phyloP scores from a whole-genome alignment of 2,329 filamentous ascomycete genomes.

The Alternaria atra region DNA sequence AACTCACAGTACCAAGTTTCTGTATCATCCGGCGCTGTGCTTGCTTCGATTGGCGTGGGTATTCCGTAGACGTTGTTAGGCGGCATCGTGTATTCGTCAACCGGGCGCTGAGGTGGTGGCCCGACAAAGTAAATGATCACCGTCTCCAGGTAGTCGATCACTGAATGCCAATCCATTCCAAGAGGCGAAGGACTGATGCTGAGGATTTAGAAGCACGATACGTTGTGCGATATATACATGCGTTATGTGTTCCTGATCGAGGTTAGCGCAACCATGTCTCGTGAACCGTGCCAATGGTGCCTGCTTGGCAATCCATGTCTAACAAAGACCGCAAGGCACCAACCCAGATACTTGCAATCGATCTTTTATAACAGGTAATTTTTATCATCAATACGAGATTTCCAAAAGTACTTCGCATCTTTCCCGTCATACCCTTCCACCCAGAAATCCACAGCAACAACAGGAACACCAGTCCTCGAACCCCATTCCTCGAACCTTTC shows the following conservation, averaged over 20 bases:
- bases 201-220: rapidly evolving
- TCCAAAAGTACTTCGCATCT: neutral
- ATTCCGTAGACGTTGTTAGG: neutral
- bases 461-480: neutral
- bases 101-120: neutral
- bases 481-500: neutral
- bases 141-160: neutral
- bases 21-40: neutral
- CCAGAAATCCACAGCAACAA: neutral
- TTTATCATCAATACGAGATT: neutral
- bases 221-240: neutral
- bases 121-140: neutral
- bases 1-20: slow-evolving; percentile 1
- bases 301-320: neutral
- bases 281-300: neutral
- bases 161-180: neutral
- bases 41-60: neutral
- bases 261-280: neutral
- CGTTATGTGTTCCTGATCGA: neutral
- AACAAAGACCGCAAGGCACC: neutral
- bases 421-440: neutral
- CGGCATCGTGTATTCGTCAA: neutral
- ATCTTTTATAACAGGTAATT: neutral
- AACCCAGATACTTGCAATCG: rapidly evolving
- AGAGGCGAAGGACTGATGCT: neutral